Base-by-base conservation (phyloP, 129 eudicot species). In the carrot (Daucus carota) region DNA sequence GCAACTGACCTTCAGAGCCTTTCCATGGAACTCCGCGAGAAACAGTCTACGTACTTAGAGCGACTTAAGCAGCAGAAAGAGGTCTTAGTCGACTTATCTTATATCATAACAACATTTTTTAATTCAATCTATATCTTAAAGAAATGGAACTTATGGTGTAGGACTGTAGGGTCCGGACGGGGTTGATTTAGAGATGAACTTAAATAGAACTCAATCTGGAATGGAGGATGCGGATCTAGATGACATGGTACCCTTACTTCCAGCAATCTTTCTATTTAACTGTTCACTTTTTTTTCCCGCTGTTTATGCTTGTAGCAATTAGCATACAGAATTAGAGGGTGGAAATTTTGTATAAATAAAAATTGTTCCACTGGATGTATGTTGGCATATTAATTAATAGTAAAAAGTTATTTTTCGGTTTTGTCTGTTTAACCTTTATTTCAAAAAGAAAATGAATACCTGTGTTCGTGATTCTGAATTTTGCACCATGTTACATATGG, bases 101-200 rank as follows among this genome's bases (percentile, higher is more conserved):
- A 43, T 44, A 47, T 60, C 14, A 11, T 33, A 33, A 12, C 31
- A 12, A 70, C n/a, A n/a, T n/a, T 71, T 78, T 48, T n/a, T 40
- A 4, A 40, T 40, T 40, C 8, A 40, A 52, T 22, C 8, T 8
- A 5, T 57, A 15, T 57, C 65, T 8, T 57, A 57, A n/a, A n/a
- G 31, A n/a, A n/a, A 10, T 57, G 28, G 65, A 57, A 9, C 46
- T 34, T 67, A 47, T 76, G 71, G 76, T 86, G 79, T 72, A n/a
- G n/a, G n/a, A n/a, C n/a, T n/a, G n/a, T n/a, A 92, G 97, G 96
- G 96, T 78, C 80, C 89, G 48, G 97, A 92, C 78, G 92, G 92
- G 17, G 89, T 86, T 72, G 97, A 92, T 83, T 75, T 92, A 76
- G 98, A 92, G 81, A 90, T 92, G 96, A 90, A 86, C 72, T 73